Percentiles rank a stretch among this genome's conserved stretches.
Evolutionary conservation across 2,329 filamentous ascomycete genomes (phyloP).

Genomic region (Cladobotryum protrusum): DNA sequence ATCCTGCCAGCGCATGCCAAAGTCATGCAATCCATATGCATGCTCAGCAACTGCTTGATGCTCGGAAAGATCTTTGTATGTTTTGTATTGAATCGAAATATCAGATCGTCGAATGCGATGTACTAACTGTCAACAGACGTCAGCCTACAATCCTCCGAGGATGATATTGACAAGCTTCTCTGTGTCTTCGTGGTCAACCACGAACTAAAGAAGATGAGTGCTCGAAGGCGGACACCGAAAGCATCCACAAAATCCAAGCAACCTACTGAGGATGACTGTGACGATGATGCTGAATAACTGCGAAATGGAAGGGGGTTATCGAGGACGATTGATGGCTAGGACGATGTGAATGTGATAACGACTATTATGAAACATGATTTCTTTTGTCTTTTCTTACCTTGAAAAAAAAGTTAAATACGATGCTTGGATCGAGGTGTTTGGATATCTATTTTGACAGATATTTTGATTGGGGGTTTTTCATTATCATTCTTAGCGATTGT

Average conservation of each 20-base stretch:
- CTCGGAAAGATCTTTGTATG: slow-evolving; percentile 32
- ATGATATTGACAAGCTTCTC: slow-evolving; percentile 28
- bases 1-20: slow-evolving; percentile 20
- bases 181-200: slow-evolving; percentile 32
- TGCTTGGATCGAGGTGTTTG: slow-evolving; percentile 17
- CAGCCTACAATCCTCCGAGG: slow-evolving; percentile 24
- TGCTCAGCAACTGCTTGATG: slow-evolving; percentile 27
- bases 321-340: too few species aligned
- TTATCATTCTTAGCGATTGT: slow-evolving; percentile 27
- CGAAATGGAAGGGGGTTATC: too few species aligned
- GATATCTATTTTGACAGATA: slow-evolving; percentile 24
- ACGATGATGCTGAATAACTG: slow-evolving; percentile 20
- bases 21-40: slow-evolving; percentile 23
- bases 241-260: slow-evolving; percentile 21
- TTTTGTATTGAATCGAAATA: not conserved
- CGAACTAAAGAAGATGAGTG: slow-evolving; percentile 34
- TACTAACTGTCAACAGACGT: slow-evolving; percentile 20
- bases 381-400: slow-evolving; percentile 9
- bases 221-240: slow-evolving; percentile 25
- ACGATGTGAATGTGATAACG: not conserved
- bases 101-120: not conserved
- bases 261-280: slow-evolving; percentile 18
- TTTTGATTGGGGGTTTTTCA: slow-evolving; percentile 26
- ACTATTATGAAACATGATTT: not conserved
- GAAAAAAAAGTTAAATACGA: slow-evolving; percentile 3